These are phyloP conservation scores for Ascochyta koolunga DNA, from an alignment of 2,329 filamentous ascomycete species.

Conservation along the genomic window DNA sequence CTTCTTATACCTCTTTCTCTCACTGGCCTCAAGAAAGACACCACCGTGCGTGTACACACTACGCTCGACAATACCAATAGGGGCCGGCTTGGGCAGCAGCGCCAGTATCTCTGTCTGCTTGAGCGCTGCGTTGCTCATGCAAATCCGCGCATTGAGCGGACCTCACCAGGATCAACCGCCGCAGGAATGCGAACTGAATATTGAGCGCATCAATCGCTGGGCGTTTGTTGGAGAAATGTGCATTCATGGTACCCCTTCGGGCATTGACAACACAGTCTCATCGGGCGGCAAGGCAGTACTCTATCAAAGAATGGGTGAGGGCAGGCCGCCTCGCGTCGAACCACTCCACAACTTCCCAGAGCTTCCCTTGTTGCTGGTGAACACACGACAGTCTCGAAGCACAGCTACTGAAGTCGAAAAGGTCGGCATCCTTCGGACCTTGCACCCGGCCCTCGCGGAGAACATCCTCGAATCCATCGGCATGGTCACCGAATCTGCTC, in stretches of 20 bases:
- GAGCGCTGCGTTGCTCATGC: constrained; percentile 80
- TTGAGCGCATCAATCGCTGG: constrained; percentile 97
- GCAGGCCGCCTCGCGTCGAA: constrained; percentile 75
- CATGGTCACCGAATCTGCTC: constrained; percentile 66
- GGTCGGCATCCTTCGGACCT: constrained; percentile 72
- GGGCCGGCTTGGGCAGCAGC: constrained; percentile 88
- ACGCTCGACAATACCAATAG: constrained; percentile 91
- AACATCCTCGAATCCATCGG: constrained; percentile 87
- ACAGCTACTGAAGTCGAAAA: constrained; percentile 87
- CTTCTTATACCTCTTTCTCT: constrained; percentile 93
- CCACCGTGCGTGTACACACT: constrained; percentile 87
- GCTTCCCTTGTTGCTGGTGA: constrained; percentile 84
- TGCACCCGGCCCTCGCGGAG: constrained; percentile 78
- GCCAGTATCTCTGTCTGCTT: constrained; percentile 93
- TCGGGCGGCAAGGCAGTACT: constrained; percentile 93
- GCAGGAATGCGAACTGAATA: constrained; percentile 84
- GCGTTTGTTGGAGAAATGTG: constrained; percentile 97
- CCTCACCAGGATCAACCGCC: constrained; percentile 90
- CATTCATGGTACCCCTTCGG: constrained; percentile 95
- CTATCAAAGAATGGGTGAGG: constrained; percentile 81
- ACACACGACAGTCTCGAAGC: constrained; percentile 86
- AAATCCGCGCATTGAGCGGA: constrained; percentile 85
- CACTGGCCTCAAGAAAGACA: constrained; percentile 78
- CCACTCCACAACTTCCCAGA: constrained; percentile 89
- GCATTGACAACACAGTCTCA: constrained; percentile 95